Base-by-base conservation (phyloP, 1,284 basidiomycete genomes). In the Ganoderma multipileum region DNA sequence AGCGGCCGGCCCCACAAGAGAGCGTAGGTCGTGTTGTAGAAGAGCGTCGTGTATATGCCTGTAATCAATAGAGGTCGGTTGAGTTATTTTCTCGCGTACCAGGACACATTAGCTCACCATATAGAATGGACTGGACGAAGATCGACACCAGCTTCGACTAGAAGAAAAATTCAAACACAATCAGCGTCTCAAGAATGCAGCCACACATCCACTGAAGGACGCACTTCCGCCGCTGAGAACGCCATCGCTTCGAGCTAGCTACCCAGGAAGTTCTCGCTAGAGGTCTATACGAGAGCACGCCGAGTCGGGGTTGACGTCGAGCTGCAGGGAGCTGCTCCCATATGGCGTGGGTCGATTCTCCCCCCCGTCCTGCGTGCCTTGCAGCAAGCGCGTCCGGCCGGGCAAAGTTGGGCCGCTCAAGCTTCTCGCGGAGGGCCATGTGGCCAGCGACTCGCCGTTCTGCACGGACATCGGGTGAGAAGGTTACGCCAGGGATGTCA, bases 91-190 rank as follows among this genome's bases (percentile, higher is more conserved):
- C 14, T 9, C 28, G 41, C 20, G 33, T 55, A 55, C 54, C 38
- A 11, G 33, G 6, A 39, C 39, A 23, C 61, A 54, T 61, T 28
- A 36, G 54, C 28, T 64, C n/a, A 72, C 71, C 71, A 57, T 72
- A 72, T 16, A 72, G 65, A 14, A 71, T 39, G 2, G 69, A 68
- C 59, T 72, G 69, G n/a, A 68, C 61, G 42, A 72, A 72, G 47
- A 72, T 72, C 5, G 71, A 70, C 18, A 72, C 71, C 3, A 72
- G 52, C 28, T 72, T 69, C 12, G 68, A 69, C 68, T 69, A n/a
- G 36, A 4, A 58, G n/a, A 38, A 58, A 38, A 38, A 55, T 33
- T 33, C 3, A 52, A 33, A 55, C 26, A 38, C 54, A n/a, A 14
- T 39, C 30, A 55, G 38, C 52, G 44, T 18, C 38, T 26, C 41